These are phyloP conservation scores for Populus nigra DNA, from an alignment of 345 rosid genomes.

Conservation along the genomic window DNA sequence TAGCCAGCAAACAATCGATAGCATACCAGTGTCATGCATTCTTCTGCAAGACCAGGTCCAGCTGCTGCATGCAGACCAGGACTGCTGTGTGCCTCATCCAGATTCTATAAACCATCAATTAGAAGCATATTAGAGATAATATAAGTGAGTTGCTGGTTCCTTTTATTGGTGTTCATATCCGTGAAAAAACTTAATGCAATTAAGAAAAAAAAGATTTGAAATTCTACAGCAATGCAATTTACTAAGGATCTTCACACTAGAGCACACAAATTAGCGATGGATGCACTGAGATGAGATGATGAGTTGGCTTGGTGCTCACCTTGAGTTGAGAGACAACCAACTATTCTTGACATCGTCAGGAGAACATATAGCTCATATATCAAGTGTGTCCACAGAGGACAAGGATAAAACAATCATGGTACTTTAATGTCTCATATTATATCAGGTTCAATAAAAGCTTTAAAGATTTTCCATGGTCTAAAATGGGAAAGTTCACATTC, in stretches of 20 bases:
- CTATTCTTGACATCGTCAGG: neutral
- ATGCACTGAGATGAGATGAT: neutral
- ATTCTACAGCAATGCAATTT: neutral
- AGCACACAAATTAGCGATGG: neutral
- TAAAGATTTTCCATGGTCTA: neutral
- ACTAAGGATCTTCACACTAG: neutral
- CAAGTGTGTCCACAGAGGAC: neutral
- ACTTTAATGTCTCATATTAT: neutral
- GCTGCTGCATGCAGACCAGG: constrained; percentile 95
- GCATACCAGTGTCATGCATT: constrained; percentile 76
- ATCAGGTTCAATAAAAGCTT: neutral
- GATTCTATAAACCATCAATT: constrained; percentile 53
- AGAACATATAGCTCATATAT: neutral
- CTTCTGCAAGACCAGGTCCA: constrained; percentile 96
- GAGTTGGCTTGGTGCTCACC: neutral
- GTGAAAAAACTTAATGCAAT: neutral
- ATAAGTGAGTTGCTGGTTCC: neutral
- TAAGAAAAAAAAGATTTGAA: neutral
- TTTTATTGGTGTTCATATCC: neutral
- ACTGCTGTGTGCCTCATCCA: constrained; percentile 89
- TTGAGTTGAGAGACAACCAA: neutral
- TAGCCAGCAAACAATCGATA: constrained; percentile 1
- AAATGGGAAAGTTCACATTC: neutral
- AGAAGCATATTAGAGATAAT: constrained; percentile 12
- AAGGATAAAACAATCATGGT: neutral